Evolutionary conservation across 192 early-diverging fungal genomes (phyloP), one percentile per base, ranked within the genome.

Genomic region (Nowakowskiella sp.): DNA sequence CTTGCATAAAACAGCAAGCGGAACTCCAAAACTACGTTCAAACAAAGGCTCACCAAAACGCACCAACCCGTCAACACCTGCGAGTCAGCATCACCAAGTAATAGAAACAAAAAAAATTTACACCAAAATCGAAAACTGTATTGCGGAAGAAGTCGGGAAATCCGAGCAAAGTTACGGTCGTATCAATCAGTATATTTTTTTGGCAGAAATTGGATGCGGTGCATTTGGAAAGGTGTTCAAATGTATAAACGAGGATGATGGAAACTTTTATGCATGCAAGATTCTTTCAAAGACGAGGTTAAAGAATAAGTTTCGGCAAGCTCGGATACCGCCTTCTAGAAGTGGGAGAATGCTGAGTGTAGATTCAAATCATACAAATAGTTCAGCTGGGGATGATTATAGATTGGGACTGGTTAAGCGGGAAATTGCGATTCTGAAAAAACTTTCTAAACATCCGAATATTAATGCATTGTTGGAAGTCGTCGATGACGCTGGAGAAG

Each of bases 401-500:
- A 63, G 62, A 47, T 25, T 21, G 13, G 3, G 39, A 24, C 39
- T 31, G 8, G 60, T 82, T 42, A 66, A 71, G 47, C 19, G 55
- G n/a, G 80, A 82, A 61, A 58, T 82, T 2, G 76, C 76, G 2
- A 75, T 82, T 2, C 44, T 82, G 29, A 82, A 82, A 50, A 80
- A 82, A 58, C 39, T 82, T 7, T 69, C 67, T 1, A 65, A 73
- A 29, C 80, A 82, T 55, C 75, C 73, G 3, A 82, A 82, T 31
- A 78, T 82, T 57, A 73, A 70, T 51, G 56, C 42, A n/a, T 55
- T 82, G 44, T 65, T 73, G 4, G 80, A 82, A 53, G 80, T 82
- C 25, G 21, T 82, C 29, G 72, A 82, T 42, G 80, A 82, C 44
- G 65, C 61, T 13, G 60, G 57, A 10, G 78, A 82, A 27, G 80